These are phyloP conservation scores for Podila clonocystis DNA, from an alignment of 192 early-diverging fungal species.

Conservation along the genomic window DNA sequence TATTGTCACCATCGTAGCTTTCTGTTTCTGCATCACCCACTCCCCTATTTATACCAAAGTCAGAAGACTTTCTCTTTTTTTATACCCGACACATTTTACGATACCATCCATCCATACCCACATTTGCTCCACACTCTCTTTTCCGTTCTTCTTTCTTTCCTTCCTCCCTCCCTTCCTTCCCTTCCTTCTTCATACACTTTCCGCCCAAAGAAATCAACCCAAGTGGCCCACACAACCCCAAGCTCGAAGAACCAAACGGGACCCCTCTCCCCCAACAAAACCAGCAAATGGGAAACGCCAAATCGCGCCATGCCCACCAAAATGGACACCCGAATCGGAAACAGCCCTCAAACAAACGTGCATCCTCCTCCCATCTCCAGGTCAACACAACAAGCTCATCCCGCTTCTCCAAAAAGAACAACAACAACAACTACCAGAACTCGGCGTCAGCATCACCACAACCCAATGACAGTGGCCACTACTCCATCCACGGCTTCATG, in stretches of 20 bases:
- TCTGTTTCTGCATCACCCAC: too few species aligned
- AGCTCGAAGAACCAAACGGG: not conserved
- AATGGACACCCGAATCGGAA: not conserved
- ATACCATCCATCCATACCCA: too few species aligned
- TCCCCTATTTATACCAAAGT: too few species aligned
- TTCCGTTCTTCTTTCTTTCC: too few species aligned
- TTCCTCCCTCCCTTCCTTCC: not conserved
- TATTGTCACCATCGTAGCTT: too few species aligned
- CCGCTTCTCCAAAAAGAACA: conserved; percentile 1
- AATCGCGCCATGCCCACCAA: conserved; percentile 26
- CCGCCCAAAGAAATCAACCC: not conserved
- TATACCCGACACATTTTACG: too few species aligned
- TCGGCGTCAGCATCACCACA: conserved; percentile 4
- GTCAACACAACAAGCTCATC: not conserved
- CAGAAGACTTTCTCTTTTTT: too few species aligned
- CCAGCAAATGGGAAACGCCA: conserved; percentile 42
- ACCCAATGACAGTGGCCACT: conserved; percentile 46
- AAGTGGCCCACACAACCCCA: not conserved
- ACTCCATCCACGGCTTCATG: conserved; percentile 42
- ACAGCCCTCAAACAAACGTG: conserved; percentile 1
- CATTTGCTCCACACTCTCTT: too few species aligned
- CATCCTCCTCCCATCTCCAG: not conserved
- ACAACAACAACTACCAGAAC: conserved; percentile 5
- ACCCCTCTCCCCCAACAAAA: not conserved
- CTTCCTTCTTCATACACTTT: not conserved